These are phyloP conservation scores for Lactarius deliciosus DNA, from an alignment of 768 basidiomycete species.

Conservation along the genomic window DNA sequence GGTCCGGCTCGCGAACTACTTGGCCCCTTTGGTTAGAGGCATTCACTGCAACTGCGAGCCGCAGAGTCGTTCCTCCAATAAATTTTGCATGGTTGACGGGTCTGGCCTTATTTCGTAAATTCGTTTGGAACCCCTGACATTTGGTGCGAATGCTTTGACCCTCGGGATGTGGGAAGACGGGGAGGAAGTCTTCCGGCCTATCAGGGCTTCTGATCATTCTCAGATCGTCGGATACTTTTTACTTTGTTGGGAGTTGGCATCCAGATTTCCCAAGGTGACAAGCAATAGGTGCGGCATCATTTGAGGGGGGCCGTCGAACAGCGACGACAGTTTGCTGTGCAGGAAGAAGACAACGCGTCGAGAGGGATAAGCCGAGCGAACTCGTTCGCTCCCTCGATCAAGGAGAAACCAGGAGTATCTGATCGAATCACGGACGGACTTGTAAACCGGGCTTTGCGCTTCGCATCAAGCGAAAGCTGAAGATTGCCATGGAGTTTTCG, in stretches of 20 bases:
- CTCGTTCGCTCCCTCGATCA: not conserved
- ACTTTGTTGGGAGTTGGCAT: not conserved
- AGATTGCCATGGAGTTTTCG: slow-evolving; percentile 9
- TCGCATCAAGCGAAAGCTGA: slow-evolving; percentile 20
- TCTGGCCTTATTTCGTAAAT: not conserved
- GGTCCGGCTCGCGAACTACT: slow-evolving; percentile 3
- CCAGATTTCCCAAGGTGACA: not conserved
- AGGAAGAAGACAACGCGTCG: not conserved
- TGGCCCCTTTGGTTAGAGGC: slow-evolving; percentile 26
- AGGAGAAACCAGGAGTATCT: not conserved
- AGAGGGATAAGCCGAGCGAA: slow-evolving; percentile 1
- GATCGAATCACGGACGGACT: slow-evolving; percentile 1
- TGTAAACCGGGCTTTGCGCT: not conserved
- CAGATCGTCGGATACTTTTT: slow-evolving; percentile 10
- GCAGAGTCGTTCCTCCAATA: slow-evolving; percentile 12
- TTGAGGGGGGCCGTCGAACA: not conserved
- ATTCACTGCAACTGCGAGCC: not conserved
- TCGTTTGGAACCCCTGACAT: slow-evolving; percentile 16
- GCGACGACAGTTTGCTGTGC: slow-evolving; percentile 13
- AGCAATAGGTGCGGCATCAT: not conserved
- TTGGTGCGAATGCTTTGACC: slow-evolving; percentile 6
- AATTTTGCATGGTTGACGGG: slow-evolving; percentile 7
- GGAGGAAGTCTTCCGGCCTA: slow-evolving; percentile 2
- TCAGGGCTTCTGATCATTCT: not conserved
- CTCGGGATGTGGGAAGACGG: slow-evolving; percentile 3